Base-by-base conservation (phyloP, 1,284 basidiomycete species). In the Ceratobasidium papillatum region DNA sequence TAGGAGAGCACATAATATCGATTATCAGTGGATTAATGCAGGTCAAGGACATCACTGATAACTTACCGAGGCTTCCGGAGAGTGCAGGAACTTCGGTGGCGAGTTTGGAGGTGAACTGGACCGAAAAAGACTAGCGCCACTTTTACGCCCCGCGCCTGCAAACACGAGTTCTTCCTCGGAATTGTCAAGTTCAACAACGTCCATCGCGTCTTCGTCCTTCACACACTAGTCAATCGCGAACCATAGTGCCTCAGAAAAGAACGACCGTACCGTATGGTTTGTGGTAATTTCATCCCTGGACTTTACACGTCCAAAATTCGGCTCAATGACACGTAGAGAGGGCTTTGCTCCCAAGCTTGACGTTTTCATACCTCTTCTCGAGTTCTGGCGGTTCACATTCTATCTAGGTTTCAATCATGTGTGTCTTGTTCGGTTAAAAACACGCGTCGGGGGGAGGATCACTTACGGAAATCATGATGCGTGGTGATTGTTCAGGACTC, bases 401-500 rank as follows among this genome's bases (percentile, higher is more conserved):
- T 52, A 30, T 30, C 51, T 30, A 52, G 5, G 8, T 30, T 52
- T 52, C 27, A 52, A 52, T 30, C 51, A 7, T 7, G 7, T 22
- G 27, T 11, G 7, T 30, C 51, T 22, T 52, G 27, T 27, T 52
- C 51, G 51, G 51, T 52, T 52, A 52, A 52, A 52, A 52, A 52
- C 25, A 52, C 51, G 27, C n/a, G 51, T 30, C 14, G 3, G 2
- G n/a, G 51, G 51, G 4, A 22, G 27, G 27, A 30, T 30, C 51
- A 52, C 51, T 52, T 17, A 52, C 51, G 51, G 51, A 52, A 52
- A 52, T 30, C 51, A 52, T 25, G 51, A 52, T 17, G 51, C 51
- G 51, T 52, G 51, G 51, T 27, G 51, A 30, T 47, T 52, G 51
- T 52, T 52, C 51, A 52, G 25, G 51, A 52, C 51, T 49, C 47